A percentile compares a stretch with the other conserved stretches of the same genome.
These are phyloP conservation scores for Exophiala sideris DNA, from an alignment of 2,329 filamentous ascomycete species.

Conservation along the genomic window DNA sequence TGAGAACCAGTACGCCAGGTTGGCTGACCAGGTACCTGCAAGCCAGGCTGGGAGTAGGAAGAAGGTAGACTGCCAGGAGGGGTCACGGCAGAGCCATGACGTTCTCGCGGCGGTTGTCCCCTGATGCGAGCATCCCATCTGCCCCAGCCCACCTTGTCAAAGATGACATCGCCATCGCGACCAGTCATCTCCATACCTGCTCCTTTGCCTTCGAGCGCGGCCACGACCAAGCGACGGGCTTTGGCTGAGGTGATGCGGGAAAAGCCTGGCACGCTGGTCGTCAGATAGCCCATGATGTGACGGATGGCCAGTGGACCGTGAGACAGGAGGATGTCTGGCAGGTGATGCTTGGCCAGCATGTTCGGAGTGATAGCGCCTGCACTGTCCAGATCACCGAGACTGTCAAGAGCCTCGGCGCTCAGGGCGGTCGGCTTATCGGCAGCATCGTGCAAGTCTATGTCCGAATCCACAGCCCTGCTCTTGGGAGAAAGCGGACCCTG, in stretches of 20 bases:
- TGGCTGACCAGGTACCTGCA: constrained; percentile 46
- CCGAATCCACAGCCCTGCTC: constrained; percentile 67
- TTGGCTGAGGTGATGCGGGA: constrained; percentile 80
- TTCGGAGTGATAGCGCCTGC: constrained; percentile 77
- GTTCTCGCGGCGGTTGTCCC: constrained; percentile 52
- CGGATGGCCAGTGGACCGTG: constrained; percentile 91
- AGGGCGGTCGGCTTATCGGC: constrained; percentile 44
- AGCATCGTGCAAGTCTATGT: constrained; percentile 77
- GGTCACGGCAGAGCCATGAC: constrained; percentile 28
- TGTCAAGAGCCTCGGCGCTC: constrained; percentile 47
- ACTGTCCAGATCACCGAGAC: constrained; percentile 61
- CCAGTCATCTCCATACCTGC: constrained; percentile 53
- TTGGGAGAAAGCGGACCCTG: constrained; percentile 39
- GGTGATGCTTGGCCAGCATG: constrained; percentile 83
- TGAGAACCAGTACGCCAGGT: constrained; percentile 31
- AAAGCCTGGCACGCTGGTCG: constrained; percentile 87
- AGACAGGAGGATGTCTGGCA: constrained; percentile 83
- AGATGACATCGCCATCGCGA: constrained; percentile 58
- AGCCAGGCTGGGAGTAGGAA: constrained; percentile 43
- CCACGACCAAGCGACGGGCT: constrained; percentile 86
- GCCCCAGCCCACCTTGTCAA: constrained; percentile 96
- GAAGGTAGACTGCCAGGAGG: constrained; percentile 43
- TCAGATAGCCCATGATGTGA: constrained; percentile 91
- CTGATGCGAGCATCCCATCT: constrained; percentile 83
- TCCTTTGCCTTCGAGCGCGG: constrained; percentile 78